Evolutionary conservation across 257 asterid genomes (phyloP), one percentile per base, ranked within the genome.

Genomic region (Prunella vulgaris): DNA sequence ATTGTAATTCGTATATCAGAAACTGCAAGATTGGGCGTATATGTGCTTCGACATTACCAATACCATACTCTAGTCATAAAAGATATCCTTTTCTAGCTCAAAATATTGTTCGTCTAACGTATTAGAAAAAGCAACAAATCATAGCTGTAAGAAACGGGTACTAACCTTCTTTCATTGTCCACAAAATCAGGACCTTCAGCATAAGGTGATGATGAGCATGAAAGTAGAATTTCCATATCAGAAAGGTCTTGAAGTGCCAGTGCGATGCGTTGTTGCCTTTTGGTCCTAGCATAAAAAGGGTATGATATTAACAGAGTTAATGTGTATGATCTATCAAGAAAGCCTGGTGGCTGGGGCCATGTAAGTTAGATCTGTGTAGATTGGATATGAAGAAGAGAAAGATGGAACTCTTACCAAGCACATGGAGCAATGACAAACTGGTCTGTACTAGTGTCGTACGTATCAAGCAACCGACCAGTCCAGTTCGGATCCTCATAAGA

Each of bases 151-250:
- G 33, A 44, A 59, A 42, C 4, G 28, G 10, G 35, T 27, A 20
- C 14, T 18, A 75, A 93, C 97, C 99, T 88, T 86, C 85, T 86
- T 44, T 74, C 78, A 60, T 79, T 83, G 42, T 85, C 87, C 44
- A 93, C 91, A 58, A 93, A 93, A 74, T 86, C 91, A 46, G 94
- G 91, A 71, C 71, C 82, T 84, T 90, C 99, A 1, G 90, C 96
- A 49, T 78, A 83, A 69, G 99, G 99, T 33, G 99, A 93, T 69
- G 99, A 75, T 27, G 99, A 93, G 82, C 99, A 90, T 12, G 74
- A 73, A 27, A 51, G 87, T 25, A 93, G 92, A 73, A 90, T 85
- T 79, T 93, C 97, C 52, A 72, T 59, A 75, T 90, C 96, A 13
- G 95, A 80, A 54, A 80, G 92, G 64, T 71, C 66, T 78, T 83